A percentile compares a stretch with the other conserved stretches of the same genome.
Conservation (phyloP, 805 yeast species). For the Kodamaea sagamina region DNA sequence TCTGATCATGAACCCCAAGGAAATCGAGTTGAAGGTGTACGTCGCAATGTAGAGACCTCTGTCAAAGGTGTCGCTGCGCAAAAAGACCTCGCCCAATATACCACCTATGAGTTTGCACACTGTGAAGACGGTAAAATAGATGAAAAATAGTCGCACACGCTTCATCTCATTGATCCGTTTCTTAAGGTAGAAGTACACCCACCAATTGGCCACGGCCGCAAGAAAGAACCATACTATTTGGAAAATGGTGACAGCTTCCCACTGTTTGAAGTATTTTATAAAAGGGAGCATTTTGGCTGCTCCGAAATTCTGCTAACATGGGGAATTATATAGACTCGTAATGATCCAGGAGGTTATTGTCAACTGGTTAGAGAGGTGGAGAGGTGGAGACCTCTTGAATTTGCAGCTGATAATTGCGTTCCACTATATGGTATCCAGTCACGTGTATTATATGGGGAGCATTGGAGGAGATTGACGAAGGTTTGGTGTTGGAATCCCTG, state of each 20-base stretch:
- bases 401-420: constrained; percentile 8
- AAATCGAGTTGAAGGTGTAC: constrained; percentile 6
- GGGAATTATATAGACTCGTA: too few species aligned
- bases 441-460: too few species aligned
- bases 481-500: too few species aligned
- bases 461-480: too few species aligned
- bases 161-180: neutral
- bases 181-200: neutral
- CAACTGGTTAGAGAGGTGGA: neutral
- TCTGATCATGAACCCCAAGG: constrained; percentile 7
- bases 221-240: constrained; percentile 7
- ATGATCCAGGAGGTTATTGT: too few species aligned
- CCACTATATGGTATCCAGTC: too few species aligned
- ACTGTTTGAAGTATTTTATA: neutral
- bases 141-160: constrained; percentile 3
- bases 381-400: neutral
- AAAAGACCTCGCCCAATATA: constrained; percentile 4
- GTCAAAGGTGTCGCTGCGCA: neutral
- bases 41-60: constrained; percentile 6
- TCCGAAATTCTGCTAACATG: neutral
- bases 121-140: constrained; percentile 5
- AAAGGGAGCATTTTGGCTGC: neutral
- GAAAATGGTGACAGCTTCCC: constrained; percentile 6
- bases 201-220: constrained; percentile 4
- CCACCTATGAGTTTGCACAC: constrained; percentile 6